Base-by-base conservation (phyloP, 768 basidiomycete genomes). In the Boletus reticulatus region DNA sequence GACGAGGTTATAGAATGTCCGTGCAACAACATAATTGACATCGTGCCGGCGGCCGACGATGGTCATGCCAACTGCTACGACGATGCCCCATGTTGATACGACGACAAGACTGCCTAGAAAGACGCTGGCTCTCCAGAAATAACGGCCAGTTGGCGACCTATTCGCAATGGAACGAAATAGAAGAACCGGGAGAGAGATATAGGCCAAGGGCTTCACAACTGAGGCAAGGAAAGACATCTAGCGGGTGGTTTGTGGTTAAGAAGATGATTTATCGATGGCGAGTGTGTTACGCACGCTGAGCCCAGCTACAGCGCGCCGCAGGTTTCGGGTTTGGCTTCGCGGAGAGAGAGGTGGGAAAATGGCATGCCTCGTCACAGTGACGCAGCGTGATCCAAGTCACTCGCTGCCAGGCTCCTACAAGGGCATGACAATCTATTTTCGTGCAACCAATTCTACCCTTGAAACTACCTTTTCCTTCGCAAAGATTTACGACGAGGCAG, bases 1-100 rank as follows among this genome's bases (percentile, higher is more conserved):
- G 47, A 84, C 83, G 52, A 90, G 54, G 44, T 68, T 63, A 75
- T 96, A 92, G 78, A 98, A 98, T 44, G 81, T 83, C 59, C 89
- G 76, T 11, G 94, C 96, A 42, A 94, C 87, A 65, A 88, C 77
- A 62, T 80, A 85, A 75, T 95, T 93, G 58, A 88, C 87, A 63
- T 95, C 88, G 69, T 83, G 85, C 32, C 87, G 75, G 48, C 81
- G 82, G 44, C 93, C 92, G 17, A 82, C 67, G 43, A 89, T 66
- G 19, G 82, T 75, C 79, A 93, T 78, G 13, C 80, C 81, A 8
- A 89, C 75, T 3, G 88, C 85, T 45, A 86, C 75, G 53, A 89
- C 67, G 46, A 88, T 78, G 47, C 89, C 89, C 75, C 85, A 87
- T 59, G 85, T 81, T 5, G 89, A 89, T 56, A 85, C 82, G 22